Base-by-base conservation (phyloP, 495 filamentous ascomycete species). In the Penicillium bialowiezense region DNA sequence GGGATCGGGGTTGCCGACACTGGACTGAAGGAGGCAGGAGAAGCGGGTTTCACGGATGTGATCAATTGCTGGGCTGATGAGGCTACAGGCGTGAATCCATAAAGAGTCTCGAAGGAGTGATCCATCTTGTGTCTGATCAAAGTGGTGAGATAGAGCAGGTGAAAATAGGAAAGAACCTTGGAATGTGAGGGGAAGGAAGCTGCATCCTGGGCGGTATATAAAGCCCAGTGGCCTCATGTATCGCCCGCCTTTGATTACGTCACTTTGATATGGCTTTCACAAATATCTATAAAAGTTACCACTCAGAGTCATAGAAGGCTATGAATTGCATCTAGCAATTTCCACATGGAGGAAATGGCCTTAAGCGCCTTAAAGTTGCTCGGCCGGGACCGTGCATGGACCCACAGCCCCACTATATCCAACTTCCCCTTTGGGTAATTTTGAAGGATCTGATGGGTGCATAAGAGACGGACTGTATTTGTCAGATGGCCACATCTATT, bases 1-100 rank as follows among this genome's bases (percentile, higher is more conserved):
- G 77, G 77, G 9, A 76, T 53, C 17, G 66, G 46, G 7, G 74
- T 74, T 24, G 60, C 55, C 3, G 62, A 56, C 12, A 74, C 52
- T 7, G 64, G 50, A 38, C 69, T 59, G 8, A 56, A 47, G 10
- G 40, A 43, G 43, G 32, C 34, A 37, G 19, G 51, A 32, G 29
- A 32, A 32, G 29, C 3, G 29, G 29, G 29, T 5, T 32, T 32
- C 29, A 32, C 29, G 10, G 29, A 32, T 12, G 10, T 7, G 7
- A 32, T 4, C 29, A 32, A 32, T 32, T 3, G 3, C 29, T 32
- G 29, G 5, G 29, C 29, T 12, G 29, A 32, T 32, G 29, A 32
- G 3, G 5, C 29, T 3, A 32, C 29, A 32, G 29, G 12, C 29
- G 29, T 32, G 29, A 32, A 32, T 3, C 29, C 29, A 10, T 10